Evolutionary conservation across 2,329 filamentous ascomycete genomes (phyloP), one percentile per base, ranked within the genome.

Genomic region (Elsinoe ampelina): DNA sequence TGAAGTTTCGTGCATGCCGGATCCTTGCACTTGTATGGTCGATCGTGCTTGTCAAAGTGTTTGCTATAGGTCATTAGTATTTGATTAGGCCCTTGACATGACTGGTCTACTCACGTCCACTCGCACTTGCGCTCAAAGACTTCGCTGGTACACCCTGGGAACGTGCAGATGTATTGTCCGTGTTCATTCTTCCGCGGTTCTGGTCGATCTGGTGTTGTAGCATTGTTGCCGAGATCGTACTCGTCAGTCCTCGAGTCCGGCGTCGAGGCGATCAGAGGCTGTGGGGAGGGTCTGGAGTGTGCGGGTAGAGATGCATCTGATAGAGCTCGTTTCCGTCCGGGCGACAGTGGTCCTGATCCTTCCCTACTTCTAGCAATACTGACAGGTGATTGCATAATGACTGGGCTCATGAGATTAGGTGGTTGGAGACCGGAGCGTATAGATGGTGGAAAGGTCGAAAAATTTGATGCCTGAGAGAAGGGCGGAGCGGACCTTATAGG

Each of bases 41-140:
- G 81, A 64, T 95, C 90, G 69, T 97, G 92, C 70, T 95, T 95
- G 73, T 97, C 92, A 91, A 96, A 96, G 70, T 97, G 92, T 74
- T 97, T 96, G 68, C 89, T 95, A 62, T 59, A 54, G 35, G 45
- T 55, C 47, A 61, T 67, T 57, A 66, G 62, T 55, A 61, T 57
- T 54, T 26, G 38, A 43, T 47, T 30, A 7, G 26, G 26, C 3
- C 26, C 38, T 26, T 36, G 15, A 38, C 30, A 47, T 34, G 15
- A 42, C 13, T 32, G 13, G 36, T 54, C 15, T 12, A 80, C 87
- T 81, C 76, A 93, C 89, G 86, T 95, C 89, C 89, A 96, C 74
- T 95, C 91, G 73, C 91, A 95, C 63, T 89, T 92, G 61, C 90
- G 82, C 56, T 81, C 79, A 67, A 95, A 97, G 11, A 79, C 80